These are phyloP conservation scores for Barbarea vulgaris DNA, from an alignment of 345 rosid genomes.

Conservation along the genomic window DNA sequence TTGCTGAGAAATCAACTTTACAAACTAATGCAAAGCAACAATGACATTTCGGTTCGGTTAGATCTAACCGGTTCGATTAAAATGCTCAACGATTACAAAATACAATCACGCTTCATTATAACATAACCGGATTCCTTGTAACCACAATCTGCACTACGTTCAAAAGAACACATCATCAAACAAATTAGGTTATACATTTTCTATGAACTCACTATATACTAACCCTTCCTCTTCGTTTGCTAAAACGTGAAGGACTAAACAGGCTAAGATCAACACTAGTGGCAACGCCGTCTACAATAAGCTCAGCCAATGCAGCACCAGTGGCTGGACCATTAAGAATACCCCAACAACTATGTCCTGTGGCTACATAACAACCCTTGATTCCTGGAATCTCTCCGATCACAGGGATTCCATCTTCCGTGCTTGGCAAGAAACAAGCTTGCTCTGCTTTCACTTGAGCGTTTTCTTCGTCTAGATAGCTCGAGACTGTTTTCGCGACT, in stretches of 20 bases:
- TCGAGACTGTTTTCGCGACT: constrained; percentile 72
- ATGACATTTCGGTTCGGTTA: not conserved
- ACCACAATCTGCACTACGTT: not conserved
- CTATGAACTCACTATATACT: not conserved
- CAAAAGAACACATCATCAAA: not conserved
- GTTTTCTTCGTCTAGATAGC: constrained; percentile 61
- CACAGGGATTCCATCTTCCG: constrained; percentile 71
- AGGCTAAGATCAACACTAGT: constrained; percentile 59
- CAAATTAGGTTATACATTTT: not conserved
- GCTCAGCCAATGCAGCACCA: constrained; percentile 86
- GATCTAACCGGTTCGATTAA: not conserved
- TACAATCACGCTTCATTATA: not conserved
- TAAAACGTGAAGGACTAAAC: constrained; percentile 81
- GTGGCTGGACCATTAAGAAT: constrained; percentile 91
- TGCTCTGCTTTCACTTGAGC: constrained; percentile 76
- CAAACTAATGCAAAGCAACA: not conserved
- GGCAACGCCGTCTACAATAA: constrained; percentile 66
- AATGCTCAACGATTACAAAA: not conserved
- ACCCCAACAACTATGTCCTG: constrained; percentile 94
- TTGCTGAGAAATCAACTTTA: not conserved
- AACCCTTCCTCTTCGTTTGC: constrained; percentile 21
- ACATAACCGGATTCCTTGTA: not conserved
- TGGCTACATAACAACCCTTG: constrained; percentile 73
- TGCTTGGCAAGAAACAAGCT: constrained; percentile 88
- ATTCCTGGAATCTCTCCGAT: constrained; percentile 77